Conservation (phyloP, 2,329 filamentous ascomycete species). For the Colletotrichum tabaci region DNA sequence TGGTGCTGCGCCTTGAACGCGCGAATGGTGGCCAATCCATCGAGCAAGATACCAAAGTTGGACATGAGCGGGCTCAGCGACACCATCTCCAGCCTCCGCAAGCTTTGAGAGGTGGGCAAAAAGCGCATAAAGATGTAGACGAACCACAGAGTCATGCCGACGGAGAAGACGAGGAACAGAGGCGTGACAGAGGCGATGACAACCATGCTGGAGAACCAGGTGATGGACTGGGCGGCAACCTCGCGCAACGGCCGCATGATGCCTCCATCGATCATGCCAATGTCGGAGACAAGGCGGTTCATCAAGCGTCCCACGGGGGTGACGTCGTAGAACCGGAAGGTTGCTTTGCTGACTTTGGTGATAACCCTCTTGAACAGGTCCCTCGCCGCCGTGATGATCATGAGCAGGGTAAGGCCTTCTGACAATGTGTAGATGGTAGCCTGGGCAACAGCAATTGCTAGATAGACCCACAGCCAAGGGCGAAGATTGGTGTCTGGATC, state of each 20-base stretch:
- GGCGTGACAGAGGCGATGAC: conserved; percentile 88
- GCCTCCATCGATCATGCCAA: conserved; percentile 90
- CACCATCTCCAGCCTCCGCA: conserved; percentile 89
- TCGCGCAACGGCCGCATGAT: conserved; percentile 81
- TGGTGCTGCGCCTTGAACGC: conserved; percentile 84
- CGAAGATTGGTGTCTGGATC: conserved; percentile 76
- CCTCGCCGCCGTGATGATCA: conserved; percentile 84
- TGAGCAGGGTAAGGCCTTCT: conserved; percentile 79
- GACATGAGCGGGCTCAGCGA: conserved; percentile 91
- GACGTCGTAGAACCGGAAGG: conserved; percentile 91
- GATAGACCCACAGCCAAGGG: conserved; percentile 83
- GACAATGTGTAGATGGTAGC: conserved; percentile 73
- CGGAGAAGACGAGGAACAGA: conserved; percentile 80
- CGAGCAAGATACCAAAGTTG: conserved; percentile 90
- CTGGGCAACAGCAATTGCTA: conserved; percentile 74
- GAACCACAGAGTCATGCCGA: conserved; percentile 77
- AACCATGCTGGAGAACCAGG: conserved; percentile 79
- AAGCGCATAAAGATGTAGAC: conserved; percentile 83
- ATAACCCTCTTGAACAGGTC: conserved; percentile 82
- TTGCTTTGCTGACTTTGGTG: conserved; percentile 81
- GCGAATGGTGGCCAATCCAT: conserved; percentile 88
- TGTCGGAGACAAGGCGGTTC: conserved; percentile 93
- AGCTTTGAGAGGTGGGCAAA: conserved; percentile 85
- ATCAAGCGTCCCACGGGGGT: conserved; percentile 91
- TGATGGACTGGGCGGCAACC: conserved; percentile 79